Evolutionary conservation across 805 yeast genomes (phyloP).

Genomic region (Candida pini): DNA sequence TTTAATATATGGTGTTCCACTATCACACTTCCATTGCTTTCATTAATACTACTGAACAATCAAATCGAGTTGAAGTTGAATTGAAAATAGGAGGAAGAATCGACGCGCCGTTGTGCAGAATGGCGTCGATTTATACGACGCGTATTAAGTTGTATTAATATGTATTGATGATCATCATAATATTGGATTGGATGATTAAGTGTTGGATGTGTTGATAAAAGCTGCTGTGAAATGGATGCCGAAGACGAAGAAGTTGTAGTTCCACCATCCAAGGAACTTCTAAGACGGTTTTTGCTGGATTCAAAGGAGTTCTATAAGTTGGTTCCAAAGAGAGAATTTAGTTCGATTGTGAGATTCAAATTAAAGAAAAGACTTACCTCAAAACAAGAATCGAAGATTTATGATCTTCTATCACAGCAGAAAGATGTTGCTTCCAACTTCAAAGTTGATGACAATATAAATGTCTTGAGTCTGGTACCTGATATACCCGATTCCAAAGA

Average conservation of each 20-base stretch:
- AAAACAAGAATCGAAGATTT: conserved; percentile 8
- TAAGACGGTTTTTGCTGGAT: conserved; percentile 16
- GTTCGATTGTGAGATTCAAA: conserved; percentile 10
- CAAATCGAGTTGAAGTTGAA: too few species aligned
- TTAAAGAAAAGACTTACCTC: conserved; percentile 4
- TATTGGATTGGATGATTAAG: too few species aligned
- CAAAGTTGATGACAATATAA: conserved; percentile 11
- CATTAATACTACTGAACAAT: too few species aligned
- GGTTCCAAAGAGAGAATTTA: conserved; percentile 15
- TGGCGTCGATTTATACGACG: too few species aligned
- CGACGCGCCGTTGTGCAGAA: too few species aligned
- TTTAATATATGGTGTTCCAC: too few species aligned
- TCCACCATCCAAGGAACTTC: conserved; percentile 16
- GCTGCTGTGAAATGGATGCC: too few species aligned
- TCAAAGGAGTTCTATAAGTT: conserved; percentile 19
- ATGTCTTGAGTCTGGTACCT: conserved; percentile 7
- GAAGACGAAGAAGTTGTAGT: not conserved
- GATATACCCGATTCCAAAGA: conserved; percentile 5
- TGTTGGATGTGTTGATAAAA: too few species aligned
- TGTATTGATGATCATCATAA: too few species aligned
- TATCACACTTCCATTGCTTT: too few species aligned
- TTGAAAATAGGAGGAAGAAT: too few species aligned
- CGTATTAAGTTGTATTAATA: too few species aligned
- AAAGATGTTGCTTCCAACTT: conserved; percentile 7
- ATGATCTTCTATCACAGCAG: conserved; percentile 11